These are phyloP conservation scores for Cytospora leucostoma DNA, from an alignment of 2,329 filamentous ascomycete genomes.

Conservation along the genomic window DNA sequence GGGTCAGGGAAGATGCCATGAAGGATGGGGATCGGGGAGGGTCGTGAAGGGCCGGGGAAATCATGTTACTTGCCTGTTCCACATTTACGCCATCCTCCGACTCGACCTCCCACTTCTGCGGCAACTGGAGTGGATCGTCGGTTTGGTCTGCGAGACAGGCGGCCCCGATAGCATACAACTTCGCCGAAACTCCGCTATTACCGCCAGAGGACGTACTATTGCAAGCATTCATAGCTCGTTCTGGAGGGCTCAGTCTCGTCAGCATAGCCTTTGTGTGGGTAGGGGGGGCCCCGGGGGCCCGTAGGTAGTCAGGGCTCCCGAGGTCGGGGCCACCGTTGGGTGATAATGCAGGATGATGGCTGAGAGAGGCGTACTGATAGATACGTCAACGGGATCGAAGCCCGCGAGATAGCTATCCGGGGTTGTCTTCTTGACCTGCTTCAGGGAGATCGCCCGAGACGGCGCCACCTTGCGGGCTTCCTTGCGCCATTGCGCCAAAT, in stretches of 20 bases:
- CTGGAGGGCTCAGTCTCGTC: background rate
- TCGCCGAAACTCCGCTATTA: background rate
- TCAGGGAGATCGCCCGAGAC: background rate
- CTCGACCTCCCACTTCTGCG: background rate
- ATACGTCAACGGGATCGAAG: background rate
- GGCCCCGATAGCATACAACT: background rate
- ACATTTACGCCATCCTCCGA: background rate
- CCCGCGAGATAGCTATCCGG: background rate
- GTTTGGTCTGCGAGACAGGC: background rate
- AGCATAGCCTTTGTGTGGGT: background rate
- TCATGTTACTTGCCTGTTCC: background rate
- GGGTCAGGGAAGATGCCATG: background rate
- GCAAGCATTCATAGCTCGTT: background rate
- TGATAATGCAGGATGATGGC: background rate
- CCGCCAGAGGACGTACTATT: too few species aligned
- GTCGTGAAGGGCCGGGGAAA: background rate
- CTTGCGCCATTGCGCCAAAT: background rate
- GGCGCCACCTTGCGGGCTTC: background rate
- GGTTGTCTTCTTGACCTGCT: background rate
- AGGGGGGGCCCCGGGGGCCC: too few species aligned
- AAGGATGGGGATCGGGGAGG: background rate
- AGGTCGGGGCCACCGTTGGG: background rate
- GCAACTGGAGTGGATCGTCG: background rate
- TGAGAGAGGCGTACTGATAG: background rate
- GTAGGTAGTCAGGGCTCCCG: background rate